Conservation (phyloP, 352 stramenopile genomes). For the Nothophytophthora sp. region DNA sequence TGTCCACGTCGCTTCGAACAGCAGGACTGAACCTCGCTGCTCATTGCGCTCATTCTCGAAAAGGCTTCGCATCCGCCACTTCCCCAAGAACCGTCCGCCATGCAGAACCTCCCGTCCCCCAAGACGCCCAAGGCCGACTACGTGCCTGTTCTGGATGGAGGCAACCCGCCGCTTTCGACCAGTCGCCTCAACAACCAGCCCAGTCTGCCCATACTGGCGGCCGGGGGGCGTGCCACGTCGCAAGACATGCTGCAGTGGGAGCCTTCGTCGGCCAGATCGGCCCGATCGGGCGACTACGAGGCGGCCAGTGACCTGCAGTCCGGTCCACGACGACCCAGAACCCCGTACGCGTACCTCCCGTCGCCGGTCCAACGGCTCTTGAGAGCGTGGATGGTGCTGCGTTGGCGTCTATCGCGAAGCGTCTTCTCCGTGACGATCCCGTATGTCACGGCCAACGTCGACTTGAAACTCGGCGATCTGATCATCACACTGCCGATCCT, state of each 20-base stretch:
- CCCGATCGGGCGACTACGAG: slow-evolving; percentile 12
- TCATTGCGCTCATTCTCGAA: slow-evolving; percentile 23
- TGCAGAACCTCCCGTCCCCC: slow-evolving; percentile 14
- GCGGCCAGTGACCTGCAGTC: slow-evolving; percentile 21
- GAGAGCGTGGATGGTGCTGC: slow-evolving; percentile 25
- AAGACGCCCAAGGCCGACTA: slow-evolving; percentile 21
- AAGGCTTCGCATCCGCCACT: slow-evolving; percentile 7
- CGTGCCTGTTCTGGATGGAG: background rate
- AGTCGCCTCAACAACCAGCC: slow-evolving; percentile 11
- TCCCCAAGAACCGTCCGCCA: slow-evolving; percentile 1
- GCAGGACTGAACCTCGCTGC: too few species aligned
- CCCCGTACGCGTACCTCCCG: background rate
- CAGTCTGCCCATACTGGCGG: slow-evolving; percentile 16
- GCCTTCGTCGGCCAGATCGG: slow-evolving; percentile 4
- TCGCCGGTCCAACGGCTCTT: slow-evolving; percentile 17
- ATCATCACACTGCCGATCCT: slow-evolving; percentile 28
- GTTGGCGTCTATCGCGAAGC: slow-evolving; percentile 23
- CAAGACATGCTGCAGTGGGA: slow-evolving; percentile 14
- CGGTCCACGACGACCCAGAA: background rate
- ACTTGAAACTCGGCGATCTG: slow-evolving; percentile 42
- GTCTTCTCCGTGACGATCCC: slow-evolving; percentile 32
- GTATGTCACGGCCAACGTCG: slow-evolving; percentile 23
- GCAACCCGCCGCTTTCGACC: slow-evolving; percentile 5
- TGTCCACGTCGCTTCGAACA: too few species aligned
- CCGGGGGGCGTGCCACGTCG: slow-evolving; percentile 6